phyloP scores from a whole-genome alignment of 2,329 filamentous ascomycete genomes.

The Ilyonectria sp. region DNA sequence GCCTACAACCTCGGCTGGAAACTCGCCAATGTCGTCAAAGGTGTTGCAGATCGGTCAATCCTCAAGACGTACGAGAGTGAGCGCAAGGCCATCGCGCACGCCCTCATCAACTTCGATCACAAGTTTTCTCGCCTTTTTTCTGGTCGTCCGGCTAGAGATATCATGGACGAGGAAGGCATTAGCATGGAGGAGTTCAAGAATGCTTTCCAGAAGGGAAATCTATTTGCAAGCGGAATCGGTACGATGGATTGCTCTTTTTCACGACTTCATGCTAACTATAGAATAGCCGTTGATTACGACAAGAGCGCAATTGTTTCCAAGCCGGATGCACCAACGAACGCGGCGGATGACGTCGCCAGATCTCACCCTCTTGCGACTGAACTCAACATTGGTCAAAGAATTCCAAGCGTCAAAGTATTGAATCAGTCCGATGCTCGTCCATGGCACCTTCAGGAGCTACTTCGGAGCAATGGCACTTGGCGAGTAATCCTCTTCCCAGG shows the following conservation, averaged over 20 bases:
- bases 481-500: conserved; percentile 75
- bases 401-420: conserved; percentile 72
- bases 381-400: conserved; percentile 66
- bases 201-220: conserved; percentile 72
- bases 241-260: not conserved
- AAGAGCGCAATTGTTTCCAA: conserved; percentile 37
- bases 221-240: conserved; percentile 46
- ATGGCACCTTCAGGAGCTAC: conserved; percentile 70
- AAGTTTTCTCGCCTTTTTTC: conserved; percentile 69
- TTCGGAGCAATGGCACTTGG: conserved; percentile 71
- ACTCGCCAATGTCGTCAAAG: conserved; percentile 62
- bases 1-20: conserved; percentile 70
- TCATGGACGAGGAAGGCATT: conserved; percentile 74
- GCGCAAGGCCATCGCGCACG: conserved; percentile 72
- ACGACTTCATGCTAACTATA: not conserved
- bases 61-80: conserved; percentile 67
- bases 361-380: conserved; percentile 25
- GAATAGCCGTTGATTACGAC: conserved; percentile 34
- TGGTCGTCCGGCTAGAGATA: conserved; percentile 67
- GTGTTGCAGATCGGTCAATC: conserved; percentile 58
- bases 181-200: conserved; percentile 74
- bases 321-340: not conserved
- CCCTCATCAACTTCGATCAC: conserved; percentile 77
- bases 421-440: conserved; percentile 70
- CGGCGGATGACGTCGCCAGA: not conserved